Conservation (phyloP, 495 filamentous ascomycete genomes). For the Aspergillus sclerotiicarbonarius region DNA sequence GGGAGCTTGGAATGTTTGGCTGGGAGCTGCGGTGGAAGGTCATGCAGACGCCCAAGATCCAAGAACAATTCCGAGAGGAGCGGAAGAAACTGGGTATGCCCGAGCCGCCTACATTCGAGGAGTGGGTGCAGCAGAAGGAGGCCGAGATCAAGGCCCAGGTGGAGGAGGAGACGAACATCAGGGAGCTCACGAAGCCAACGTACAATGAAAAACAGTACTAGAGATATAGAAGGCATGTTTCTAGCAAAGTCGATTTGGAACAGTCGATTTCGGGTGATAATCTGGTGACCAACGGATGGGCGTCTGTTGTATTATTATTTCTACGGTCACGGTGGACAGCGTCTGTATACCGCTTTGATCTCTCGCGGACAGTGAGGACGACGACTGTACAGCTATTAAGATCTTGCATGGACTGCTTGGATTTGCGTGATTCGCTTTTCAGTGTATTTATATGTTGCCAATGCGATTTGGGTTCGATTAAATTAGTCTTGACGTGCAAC, state of each 20-base stretch:
- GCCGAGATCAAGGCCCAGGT: slow-evolving; percentile 31
- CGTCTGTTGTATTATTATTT: slow-evolving; percentile 30
- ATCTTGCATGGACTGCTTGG: slow-evolving; percentile 19
- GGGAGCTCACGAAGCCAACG: slow-evolving; percentile 35
- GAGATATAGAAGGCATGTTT: slow-evolving; percentile 1
- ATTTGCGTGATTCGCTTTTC: slow-evolving; percentile 30
- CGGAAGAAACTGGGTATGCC: slow-evolving; percentile 50
- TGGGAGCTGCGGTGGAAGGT: slow-evolving; percentile 85
- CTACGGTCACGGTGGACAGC: slow-evolving; percentile 19
- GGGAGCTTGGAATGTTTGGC: slow-evolving; percentile 80
- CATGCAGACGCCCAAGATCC: slow-evolving; percentile 68
- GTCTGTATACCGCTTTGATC: slow-evolving; percentile 15
- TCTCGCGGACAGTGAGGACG: not conserved
- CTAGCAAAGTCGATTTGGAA: not conserved
- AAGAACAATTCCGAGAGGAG: slow-evolving; percentile 56
- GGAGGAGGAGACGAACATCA: slow-evolving; percentile 38
- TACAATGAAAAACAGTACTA: slow-evolving; percentile 31
- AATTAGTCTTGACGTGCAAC: not conserved
- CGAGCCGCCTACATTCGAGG: slow-evolving; percentile 38
- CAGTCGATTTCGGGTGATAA: slow-evolving; percentile 10
- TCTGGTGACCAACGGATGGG: slow-evolving; percentile 16
- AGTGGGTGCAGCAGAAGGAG: slow-evolving; percentile 42
- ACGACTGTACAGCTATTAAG: not conserved
- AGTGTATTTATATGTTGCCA: slow-evolving; percentile 40
- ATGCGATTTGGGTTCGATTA: slow-evolving; percentile 24